These are phyloP conservation scores for Fusarium algeriense DNA, from an alignment of 2,329 filamentous ascomycete species.

Conservation along the genomic window DNA sequence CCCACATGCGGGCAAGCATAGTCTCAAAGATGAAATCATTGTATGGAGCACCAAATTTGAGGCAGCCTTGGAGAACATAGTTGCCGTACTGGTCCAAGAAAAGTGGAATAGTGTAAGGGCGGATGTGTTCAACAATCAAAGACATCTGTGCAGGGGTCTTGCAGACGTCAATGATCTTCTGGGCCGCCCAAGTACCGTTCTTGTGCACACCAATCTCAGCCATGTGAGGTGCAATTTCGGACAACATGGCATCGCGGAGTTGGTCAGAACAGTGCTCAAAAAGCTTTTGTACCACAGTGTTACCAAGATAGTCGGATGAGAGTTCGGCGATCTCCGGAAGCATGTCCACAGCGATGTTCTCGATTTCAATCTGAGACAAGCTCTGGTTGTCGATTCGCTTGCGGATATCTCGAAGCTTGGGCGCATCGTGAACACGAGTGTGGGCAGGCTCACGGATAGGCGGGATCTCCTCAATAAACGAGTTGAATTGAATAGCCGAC, in stretches of 20 bases:
- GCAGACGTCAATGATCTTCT: slow-evolving; percentile 98
- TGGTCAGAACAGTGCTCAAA: slow-evolving; percentile 96
- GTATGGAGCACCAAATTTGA: slow-evolving; percentile 88
- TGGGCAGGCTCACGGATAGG: slow-evolving; percentile 88
- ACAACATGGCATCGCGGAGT: slow-evolving; percentile 91
- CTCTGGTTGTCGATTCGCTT: slow-evolving; percentile 98
- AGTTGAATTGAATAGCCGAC: slow-evolving; percentile 78
- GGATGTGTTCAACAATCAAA: slow-evolving; percentile 85
- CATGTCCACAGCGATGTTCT: slow-evolving; percentile 93
- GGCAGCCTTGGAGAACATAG: slow-evolving; percentile 95
- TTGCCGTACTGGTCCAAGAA: slow-evolving; percentile 99
- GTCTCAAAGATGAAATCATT: slow-evolving; percentile 99
- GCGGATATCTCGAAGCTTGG: slow-evolving; percentile 92
- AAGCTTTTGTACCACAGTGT: slow-evolving; percentile 99
- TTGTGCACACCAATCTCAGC: slow-evolving; percentile 98
- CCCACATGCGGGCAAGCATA: slow-evolving; percentile 95
- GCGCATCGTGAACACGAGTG: slow-evolving; percentile 90
- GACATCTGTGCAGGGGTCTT: slow-evolving; percentile 86
- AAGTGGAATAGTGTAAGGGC: slow-evolving; percentile 87
- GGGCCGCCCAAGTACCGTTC: slow-evolving; percentile 98
- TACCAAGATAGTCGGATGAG: slow-evolving; percentile 94
- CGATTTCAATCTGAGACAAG: slow-evolving; percentile 86
- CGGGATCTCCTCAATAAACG: slow-evolving; percentile 87
- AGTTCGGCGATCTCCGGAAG: slow-evolving; percentile 96
- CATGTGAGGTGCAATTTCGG: slow-evolving; percentile 88